Conservation (phyloP, 257 asterid genomes). For the Solanum dulcamara region DNA sequence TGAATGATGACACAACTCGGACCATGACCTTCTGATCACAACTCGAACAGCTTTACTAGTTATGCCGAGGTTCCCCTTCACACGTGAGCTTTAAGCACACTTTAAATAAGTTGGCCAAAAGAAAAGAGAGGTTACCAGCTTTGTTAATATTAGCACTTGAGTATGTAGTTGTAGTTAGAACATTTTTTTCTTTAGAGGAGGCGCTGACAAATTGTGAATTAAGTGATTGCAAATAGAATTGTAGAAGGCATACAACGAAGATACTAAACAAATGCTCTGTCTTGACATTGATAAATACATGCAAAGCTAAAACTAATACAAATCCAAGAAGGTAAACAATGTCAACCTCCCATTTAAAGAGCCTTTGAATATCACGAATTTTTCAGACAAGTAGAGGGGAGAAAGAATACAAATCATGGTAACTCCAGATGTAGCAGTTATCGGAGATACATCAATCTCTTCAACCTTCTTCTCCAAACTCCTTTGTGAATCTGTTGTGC, state of each 20-base stretch:
- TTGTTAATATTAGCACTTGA: neutral
- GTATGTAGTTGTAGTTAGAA: no score
- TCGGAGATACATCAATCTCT: slow-evolving; percentile 11
- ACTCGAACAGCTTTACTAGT: neutral
- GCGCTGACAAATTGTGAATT: neutral
- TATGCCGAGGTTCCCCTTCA: neutral
- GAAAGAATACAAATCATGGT: neutral
- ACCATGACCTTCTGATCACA: no score
- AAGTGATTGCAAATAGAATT: neutral
- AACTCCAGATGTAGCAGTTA: slow-evolving; percentile 32
- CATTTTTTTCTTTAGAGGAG: no score
- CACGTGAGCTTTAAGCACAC: neutral
- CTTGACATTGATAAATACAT: neutral
- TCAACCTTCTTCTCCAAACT: slow-evolving; percentile 97
- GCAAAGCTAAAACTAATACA: neutral
- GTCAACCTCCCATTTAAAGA: neutral
- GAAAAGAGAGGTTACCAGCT: neutral
- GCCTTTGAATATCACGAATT: neutral
- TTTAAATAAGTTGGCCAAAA: neutral
- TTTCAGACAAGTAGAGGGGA: neutral
- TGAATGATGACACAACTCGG: neutral
- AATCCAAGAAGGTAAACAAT: neutral
- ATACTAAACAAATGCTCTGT: neutral
- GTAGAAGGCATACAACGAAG: neutral
- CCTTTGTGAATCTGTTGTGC: slow-evolving; percentile 87